Percentiles rank a stretch among this genome's conserved stretches.
Evolutionary conservation across 805 yeast genomes (phyloP).

Genomic region (Scheffersomyces amazonensis): DNA sequence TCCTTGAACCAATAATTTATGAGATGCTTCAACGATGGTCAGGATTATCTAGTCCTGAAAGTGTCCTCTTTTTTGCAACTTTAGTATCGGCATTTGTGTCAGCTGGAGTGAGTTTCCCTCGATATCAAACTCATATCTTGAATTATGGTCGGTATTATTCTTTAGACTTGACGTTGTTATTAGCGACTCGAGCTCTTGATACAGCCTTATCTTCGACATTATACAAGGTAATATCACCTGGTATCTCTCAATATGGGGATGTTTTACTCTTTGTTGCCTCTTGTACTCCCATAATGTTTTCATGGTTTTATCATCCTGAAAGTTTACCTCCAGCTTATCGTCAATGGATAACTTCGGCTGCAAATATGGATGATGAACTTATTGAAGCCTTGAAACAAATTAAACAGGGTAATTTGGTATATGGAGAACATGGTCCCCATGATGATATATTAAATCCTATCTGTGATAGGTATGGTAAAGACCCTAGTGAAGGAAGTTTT

Average conservation of each 20-base stretch:
- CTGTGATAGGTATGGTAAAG: constrained; percentile 31
- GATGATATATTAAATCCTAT: constrained; percentile 27
- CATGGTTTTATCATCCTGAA: constrained; percentile 39
- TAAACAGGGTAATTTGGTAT: constrained; percentile 26
- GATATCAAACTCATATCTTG: constrained; percentile 29
- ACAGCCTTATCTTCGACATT: constrained; percentile 23
- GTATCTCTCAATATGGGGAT: constrained; percentile 19
- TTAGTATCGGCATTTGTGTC: constrained; percentile 26
- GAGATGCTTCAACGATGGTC: constrained; percentile 3
- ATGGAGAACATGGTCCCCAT: constrained; percentile 30
- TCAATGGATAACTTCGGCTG: constrained; percentile 49
- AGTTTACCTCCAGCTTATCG: constrained; percentile 42
- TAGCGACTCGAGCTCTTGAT: constrained; percentile 34
- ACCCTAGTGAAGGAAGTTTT: constrained; percentile 25
- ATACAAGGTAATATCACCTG: constrained; percentile 18
- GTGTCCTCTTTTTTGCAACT: constrained; percentile 16
- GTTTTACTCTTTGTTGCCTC: constrained; percentile 26
- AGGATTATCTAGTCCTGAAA: constrained; percentile 2
- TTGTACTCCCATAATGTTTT: constrained; percentile 31
- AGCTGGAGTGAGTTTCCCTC: constrained; percentile 25
- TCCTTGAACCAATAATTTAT: constrained; percentile 24
- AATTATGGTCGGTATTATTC: constrained; percentile 28
- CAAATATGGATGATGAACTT: constrained; percentile 43
- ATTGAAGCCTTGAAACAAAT: constrained; percentile 27
- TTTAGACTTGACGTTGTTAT: constrained; percentile 33